Percentiles rank a stretch among this genome's conserved stretches.
Evolutionary conservation across 2,329 filamentous ascomycete species (phyloP).

Genomic region (Curvularia sp.): DNA sequence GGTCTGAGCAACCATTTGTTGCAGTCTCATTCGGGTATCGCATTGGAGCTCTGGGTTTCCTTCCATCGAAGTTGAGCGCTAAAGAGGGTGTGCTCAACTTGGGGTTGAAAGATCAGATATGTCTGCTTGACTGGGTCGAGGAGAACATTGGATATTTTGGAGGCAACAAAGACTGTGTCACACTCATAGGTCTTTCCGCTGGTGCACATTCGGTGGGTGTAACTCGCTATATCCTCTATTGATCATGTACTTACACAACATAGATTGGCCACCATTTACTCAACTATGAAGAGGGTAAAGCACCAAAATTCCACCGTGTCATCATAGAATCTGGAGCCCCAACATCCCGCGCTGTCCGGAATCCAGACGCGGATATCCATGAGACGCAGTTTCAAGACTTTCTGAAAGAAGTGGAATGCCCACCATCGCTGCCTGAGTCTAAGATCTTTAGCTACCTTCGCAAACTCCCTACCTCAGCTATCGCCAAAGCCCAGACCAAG

Average conservation of each 20-base stretch:
- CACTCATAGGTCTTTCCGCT: conserved; percentile 34
- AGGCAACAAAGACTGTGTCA: conserved; percentile 35
- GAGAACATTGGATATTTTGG: conserved; percentile 47
- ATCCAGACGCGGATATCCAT: conserved; percentile 52
- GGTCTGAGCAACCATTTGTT: conserved; percentile 59
- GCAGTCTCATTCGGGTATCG: conserved; percentile 54
- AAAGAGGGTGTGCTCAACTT: conserved; percentile 44
- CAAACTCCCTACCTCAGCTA: conserved; percentile 44
- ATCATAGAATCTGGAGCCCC: conserved; percentile 58
- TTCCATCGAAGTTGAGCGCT: conserved; percentile 19
- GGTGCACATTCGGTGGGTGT: conserved; percentile 30
- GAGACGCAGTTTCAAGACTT: conserved; percentile 57
- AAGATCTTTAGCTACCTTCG: conserved; percentile 55
- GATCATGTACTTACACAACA: not conserved
- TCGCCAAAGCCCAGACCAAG: conserved; percentile 52
- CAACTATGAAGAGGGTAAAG: conserved; percentile 45
- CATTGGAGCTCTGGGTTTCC: conserved; percentile 25
- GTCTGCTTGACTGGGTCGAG: conserved; percentile 55
- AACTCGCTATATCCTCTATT: not conserved
- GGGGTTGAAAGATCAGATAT: conserved; percentile 34
- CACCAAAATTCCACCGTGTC: conserved; percentile 56
- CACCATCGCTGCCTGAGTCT: conserved; percentile 27
- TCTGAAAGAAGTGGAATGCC: conserved; percentile 47
- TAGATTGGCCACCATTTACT: conserved; percentile 73
- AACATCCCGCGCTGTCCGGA: conserved; percentile 57